These are phyloP conservation scores for Sporisorium exsertum DNA, from an alignment of 1,284 basidiomycete genomes.

Conservation along the genomic window DNA sequence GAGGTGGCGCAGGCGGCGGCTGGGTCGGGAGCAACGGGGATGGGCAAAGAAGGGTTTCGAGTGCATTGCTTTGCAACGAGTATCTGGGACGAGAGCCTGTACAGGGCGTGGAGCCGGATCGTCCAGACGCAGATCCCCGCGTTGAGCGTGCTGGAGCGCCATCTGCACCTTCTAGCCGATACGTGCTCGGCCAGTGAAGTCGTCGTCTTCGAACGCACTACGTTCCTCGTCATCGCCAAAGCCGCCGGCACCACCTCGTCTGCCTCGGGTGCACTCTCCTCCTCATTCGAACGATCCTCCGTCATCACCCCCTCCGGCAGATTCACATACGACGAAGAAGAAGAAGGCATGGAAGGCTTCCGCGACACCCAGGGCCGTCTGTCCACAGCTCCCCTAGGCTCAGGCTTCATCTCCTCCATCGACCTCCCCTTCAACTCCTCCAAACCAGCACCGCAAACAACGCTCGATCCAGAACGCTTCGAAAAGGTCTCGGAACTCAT, in stretches of 20 bases:
- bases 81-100: constrained; percentile 97
- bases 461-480: constrained; percentile 84
- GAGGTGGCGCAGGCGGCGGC: constrained; percentile 46
- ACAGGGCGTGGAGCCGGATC: constrained; percentile 98
- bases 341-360: constrained; percentile 48
- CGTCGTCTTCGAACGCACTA: constrained; percentile 94
- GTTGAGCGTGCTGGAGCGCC: constrained; percentile 84
- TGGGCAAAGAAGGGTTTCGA: constrained; percentile 42
- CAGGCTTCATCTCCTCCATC: constrained; percentile 34
- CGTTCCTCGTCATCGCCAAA: constrained; percentile 88
- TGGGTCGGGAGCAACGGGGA: constrained; percentile 59
- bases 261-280: background rate
- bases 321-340: constrained; percentile 32
- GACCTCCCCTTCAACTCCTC: background rate
- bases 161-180: constrained; percentile 85
- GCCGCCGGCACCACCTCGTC: constrained; percentile 6
- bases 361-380: constrained; percentile 27
- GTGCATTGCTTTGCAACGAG: constrained; percentile 83
- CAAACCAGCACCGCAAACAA: background rate
- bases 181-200: constrained; percentile 91
- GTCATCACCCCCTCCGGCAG: background rate
- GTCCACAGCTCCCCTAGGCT: constrained; percentile 12
- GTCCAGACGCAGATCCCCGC: constrained; percentile 97
- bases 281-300: constrained; percentile 65
- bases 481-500: constrained; percentile 95